Base-by-base conservation (phyloP, 306 rosid genomes). In the Crataegus laevigata region DNA sequence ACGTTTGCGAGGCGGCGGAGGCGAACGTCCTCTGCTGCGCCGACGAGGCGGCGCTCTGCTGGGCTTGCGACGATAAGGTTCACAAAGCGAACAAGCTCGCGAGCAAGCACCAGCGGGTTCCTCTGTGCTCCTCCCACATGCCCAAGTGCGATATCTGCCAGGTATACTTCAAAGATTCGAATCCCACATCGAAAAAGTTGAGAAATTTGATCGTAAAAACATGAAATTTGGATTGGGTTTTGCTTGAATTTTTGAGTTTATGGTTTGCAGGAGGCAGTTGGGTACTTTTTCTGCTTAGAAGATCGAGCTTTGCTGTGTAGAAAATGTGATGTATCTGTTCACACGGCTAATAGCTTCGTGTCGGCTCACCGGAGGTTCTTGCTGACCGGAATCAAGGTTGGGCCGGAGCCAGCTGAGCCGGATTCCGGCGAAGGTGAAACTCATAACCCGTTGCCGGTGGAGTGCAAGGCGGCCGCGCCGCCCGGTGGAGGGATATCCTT, bases 1-100 rank as follows among this genome's bases (percentile, higher is more conserved):
- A 84, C 89, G 99, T 89, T 25, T 96, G 99, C 78, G 99, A 92
- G 73, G 87, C 74, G 71, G 90, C 92, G 6, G 99, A 90, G 87
- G 99, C 99, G 1, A 85, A 78, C 81, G 98, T 96, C 38, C 81
- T 96, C 13, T 96, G 99, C 75, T 96, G 99, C 70, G 99, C 98
- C 3, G 99, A 92, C 58, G 99, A 96, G 83, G 99, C 98, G 17
- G 99, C 97, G 30, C 78, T 96, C 38, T 96, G 99, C 76, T 87
- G 92, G 93, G 89, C 87, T 3, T 96, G 97, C 74, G 99, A 96
- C 68, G 86, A 92, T 83, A 96, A 89, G 78, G 85, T 92, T 84
- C 99, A 96, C 75, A 93, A 96, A 3, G 98, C 99, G 61, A 96
- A 96, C 72, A 96, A 92, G 85, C 97, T 96, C 14, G 99, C 97